Conservation (phyloP, 768 basidiomycete genomes). For the Lactifluus hygrophoroides region DNA sequence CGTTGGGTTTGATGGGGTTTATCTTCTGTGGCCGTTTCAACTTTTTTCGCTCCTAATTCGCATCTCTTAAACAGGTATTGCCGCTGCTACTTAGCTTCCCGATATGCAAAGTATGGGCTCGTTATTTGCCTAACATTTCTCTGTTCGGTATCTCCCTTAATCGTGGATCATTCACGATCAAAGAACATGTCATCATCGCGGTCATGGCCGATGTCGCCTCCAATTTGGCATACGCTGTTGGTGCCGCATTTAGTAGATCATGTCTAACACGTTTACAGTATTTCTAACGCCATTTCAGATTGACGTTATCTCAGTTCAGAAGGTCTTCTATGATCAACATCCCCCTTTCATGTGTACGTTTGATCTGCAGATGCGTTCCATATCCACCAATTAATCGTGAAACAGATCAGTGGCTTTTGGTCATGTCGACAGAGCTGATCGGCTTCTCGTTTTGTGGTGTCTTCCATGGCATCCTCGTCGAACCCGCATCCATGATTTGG, state of each 20-base stretch:
- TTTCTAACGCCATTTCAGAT: too few relatives aligned
- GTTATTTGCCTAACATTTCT: too few relatives aligned
- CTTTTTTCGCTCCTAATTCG: too few relatives aligned
- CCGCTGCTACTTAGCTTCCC: slow-evolving; percentile 65
- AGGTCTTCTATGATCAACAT: too few relatives aligned
- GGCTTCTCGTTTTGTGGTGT: neutral
- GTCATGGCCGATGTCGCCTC: too few relatives aligned
- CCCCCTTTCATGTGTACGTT: too few relatives aligned
- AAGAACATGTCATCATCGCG: neutral
- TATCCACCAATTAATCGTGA: neutral
- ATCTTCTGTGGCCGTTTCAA: too few relatives aligned
- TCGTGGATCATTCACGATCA: neutral
- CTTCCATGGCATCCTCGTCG: neutral
- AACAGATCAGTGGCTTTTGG: too few relatives aligned
- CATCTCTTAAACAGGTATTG: slow-evolving; percentile 34
- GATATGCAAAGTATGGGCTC: too few relatives aligned
- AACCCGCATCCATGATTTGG: neutral
- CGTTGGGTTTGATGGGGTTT: slow-evolving; percentile 19
- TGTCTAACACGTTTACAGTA: too few relatives aligned
- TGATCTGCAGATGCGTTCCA: neutral
- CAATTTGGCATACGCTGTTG: neutral
- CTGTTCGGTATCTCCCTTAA: slow-evolving; percentile 37
- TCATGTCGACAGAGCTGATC: neutral
- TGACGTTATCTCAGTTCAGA: too few relatives aligned
- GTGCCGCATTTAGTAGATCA: neutral